These are phyloP conservation scores for Mucor plumbeus DNA, from an alignment of 371 early-diverging fungal genomes.

Conservation along the genomic window DNA sequence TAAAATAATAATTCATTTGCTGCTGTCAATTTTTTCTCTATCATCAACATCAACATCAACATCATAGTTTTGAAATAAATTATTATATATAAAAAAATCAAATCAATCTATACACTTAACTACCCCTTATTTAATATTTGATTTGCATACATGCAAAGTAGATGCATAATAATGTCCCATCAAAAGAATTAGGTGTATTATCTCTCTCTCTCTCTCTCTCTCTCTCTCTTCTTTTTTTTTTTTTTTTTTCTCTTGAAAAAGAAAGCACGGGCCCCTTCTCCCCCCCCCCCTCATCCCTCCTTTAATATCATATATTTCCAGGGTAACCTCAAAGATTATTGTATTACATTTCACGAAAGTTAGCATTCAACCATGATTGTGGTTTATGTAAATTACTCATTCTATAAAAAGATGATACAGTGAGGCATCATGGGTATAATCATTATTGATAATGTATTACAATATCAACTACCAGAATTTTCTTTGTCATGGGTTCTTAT, in stretches of 20 bases:
- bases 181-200: background rate
- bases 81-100: slow-evolving; percentile 1
- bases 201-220: too few species aligned
- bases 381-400: background rate
- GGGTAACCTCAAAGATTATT: slow-evolving; percentile 1
- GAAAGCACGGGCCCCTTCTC: background rate
- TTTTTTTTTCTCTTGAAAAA: background rate
- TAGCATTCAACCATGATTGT: slow-evolving; percentile 7
- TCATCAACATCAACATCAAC: background rate
- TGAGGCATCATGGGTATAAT: background rate
- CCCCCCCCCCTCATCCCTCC: background rate
- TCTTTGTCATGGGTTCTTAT: background rate
- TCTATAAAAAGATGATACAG: background rate
- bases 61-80: slow-evolving; percentile 6
- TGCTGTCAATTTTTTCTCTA: background rate
- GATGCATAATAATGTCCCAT: background rate
- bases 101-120: background rate
- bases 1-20: background rate
- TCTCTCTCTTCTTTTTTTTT: too few species aligned
- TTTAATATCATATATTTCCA: background rate
- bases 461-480: background rate
- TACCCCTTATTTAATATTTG: background rate
- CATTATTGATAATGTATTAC: background rate
- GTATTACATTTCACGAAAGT: slow-evolving; percentile 7
- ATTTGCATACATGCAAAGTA: background rate